Evolutionary conservation across 1,284 basidiomycete genomes (phyloP).

Genomic region (Boletus sp.): DNA sequence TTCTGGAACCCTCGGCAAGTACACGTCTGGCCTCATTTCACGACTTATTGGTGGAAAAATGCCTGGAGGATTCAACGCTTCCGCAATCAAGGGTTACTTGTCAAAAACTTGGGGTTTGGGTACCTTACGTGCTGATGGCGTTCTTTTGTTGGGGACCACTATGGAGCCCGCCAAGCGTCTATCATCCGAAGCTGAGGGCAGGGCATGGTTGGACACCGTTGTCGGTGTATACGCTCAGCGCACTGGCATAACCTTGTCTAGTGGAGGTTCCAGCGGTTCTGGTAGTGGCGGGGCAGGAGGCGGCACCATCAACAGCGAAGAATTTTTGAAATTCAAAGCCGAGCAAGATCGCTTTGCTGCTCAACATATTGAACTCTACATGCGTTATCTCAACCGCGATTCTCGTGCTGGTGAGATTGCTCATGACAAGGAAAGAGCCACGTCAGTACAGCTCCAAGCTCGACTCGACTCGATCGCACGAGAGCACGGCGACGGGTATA

Average conservation of each 20-base stretch:
- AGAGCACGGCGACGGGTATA: slow-evolving; percentile 90
- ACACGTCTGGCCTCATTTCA: slow-evolving; percentile 88
- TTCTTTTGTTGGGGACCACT: slow-evolving; percentile 88
- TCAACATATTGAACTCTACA: slow-evolving; percentile 93
- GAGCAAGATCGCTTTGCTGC: slow-evolving; percentile 91
- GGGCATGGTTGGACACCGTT: slow-evolving; percentile 88
- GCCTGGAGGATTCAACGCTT: slow-evolving; percentile 97
- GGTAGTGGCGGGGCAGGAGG: slow-evolving; percentile 66
- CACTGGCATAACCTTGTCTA: slow-evolving; percentile 82
- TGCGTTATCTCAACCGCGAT: slow-evolving; percentile 93
- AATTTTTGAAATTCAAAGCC: slow-evolving; percentile 93
- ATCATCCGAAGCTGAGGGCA: slow-evolving; percentile 87
- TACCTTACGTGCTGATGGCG: slow-evolving; percentile 81
- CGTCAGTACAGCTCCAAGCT: slow-evolving; percentile 70
- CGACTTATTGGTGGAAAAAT: slow-evolving; percentile 94
- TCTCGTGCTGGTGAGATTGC: slow-evolving; percentile 88
- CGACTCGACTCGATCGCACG: slow-evolving; percentile 84
- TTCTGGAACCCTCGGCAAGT: slow-evolving; percentile 87
- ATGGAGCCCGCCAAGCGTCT: slow-evolving; percentile 94
- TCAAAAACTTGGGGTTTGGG: slow-evolving; percentile 94
- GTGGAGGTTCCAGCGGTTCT: slow-evolving; percentile 57
- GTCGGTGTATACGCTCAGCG: slow-evolving; percentile 84
- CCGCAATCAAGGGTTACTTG: slow-evolving; percentile 87
- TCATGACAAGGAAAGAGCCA: slow-evolving; percentile 82
- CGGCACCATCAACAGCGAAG: slow-evolving; percentile 93